Conservation (phyloP, 108 stramenopile genomes). For the Pinguiococcus pyrenoidosus region DNA sequence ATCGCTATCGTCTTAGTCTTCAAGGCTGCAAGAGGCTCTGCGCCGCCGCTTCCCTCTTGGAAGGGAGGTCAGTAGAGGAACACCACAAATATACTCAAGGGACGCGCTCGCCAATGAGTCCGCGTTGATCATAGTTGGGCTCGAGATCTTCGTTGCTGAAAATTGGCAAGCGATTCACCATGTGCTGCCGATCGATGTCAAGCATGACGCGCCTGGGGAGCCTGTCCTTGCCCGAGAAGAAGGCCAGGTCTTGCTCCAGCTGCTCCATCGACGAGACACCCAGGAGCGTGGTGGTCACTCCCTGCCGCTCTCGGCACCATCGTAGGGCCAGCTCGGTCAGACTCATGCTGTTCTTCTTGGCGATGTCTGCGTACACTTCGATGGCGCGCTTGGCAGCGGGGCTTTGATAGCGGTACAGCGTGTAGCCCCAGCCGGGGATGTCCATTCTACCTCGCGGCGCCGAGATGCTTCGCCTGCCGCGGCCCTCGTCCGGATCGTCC, state of each 20-base stretch:
- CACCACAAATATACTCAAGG: too few relatives aligned
- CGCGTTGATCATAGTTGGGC: too few relatives aligned
- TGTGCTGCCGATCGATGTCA: conserved; percentile 74
- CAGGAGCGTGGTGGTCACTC: conserved; percentile 69
- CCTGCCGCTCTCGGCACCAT: conserved; percentile 55
- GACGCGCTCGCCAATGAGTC: too few relatives aligned
- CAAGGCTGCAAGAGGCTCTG: too few relatives aligned
- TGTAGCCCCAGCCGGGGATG: conserved; percentile 62
- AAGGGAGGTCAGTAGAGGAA: too few relatives aligned
- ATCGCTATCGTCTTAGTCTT: too few relatives aligned
- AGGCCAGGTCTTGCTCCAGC: conserved; percentile 50
- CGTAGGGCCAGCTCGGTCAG: conserved; percentile 57
- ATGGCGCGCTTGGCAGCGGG: conserved; percentile 62
- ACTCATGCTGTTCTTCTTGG: conserved; percentile 50
- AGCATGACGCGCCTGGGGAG: conserved; percentile 60
- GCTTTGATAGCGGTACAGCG: conserved; percentile 62
- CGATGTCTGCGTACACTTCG: conserved; percentile 53
- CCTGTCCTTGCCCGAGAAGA: conserved; percentile 47
- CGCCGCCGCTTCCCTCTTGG: too few relatives aligned
- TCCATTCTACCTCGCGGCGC: conserved; percentile 63
- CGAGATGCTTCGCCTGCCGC: conserved; percentile 14
- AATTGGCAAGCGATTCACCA: conserved; percentile 68
- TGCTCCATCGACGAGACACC: conserved; percentile 64
- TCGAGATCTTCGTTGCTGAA: too few relatives aligned
- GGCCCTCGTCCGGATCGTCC: conserved; percentile 42